Evolutionary conservation across 495 filamentous ascomycete genomes (phyloP), one percentile per base, ranked within the genome.

Genomic region (Copromyces sp.): DNA sequence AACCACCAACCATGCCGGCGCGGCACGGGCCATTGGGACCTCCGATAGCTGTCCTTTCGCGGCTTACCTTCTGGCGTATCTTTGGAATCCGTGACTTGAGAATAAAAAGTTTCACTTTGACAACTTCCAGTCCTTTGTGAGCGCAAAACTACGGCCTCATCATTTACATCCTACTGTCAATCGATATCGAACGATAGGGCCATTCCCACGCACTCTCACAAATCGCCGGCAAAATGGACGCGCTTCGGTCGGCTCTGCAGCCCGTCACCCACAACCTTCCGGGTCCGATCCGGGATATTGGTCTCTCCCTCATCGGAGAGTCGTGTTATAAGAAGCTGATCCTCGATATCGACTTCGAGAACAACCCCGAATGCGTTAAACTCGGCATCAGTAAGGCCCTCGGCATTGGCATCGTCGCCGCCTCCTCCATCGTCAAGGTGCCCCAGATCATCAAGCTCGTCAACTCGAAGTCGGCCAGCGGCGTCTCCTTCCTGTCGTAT

Each of bases 391-490:
- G 93, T 76, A 98, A 98, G 83, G 92, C 86, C 14, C 90, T 99
- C 68, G 95, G 95, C 53, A 89, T 97, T 73, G 95, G 89, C 80
- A 99, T 98, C 82, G 91, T 99, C 77, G 90, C 87, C 73, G 91
- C 93, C 42, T 93, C 91, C 71, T 87, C 93, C 39, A 88, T 98
- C 75, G 93, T 99, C 83, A 99, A 99, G 84, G 88, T 99, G 68
- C 95, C 95, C 0, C 95, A 98, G 82, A 94, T 98, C 81, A 79
- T 97, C 81, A 97, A 97, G 85, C 89, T 98, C 69, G 81, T 96
- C 76, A 81, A 84, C 75, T 94, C 94, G 41, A 85, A 89, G 70
- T 96, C 93, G 38, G 89, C 92, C 9, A 87, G 87, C 70, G 95
- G 95, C 76, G 86, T 98, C 72, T 93, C 90, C 72, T 97, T 97